Evolutionary conservation across 1,139 yeast species (phyloP), one percentile per base, ranked within the genome.

Genomic region (Candida neerlandica): DNA sequence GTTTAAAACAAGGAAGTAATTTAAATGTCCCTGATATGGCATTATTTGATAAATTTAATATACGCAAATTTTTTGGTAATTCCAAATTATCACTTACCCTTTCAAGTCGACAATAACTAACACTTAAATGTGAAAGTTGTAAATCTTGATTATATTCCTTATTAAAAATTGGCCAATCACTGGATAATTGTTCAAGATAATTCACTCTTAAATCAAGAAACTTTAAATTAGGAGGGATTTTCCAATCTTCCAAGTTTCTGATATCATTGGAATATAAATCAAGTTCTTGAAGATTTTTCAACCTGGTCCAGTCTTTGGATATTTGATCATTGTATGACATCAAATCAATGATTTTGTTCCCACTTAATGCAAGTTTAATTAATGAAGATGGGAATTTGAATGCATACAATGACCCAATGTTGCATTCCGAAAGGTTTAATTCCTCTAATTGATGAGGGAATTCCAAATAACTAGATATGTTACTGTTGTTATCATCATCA

Each of bases 381-480:
- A 71, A 53, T 1, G 62, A 58, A 1, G 26, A 32, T 1, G 76
- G 76, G 48, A 70, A 69, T 19, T 57, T 51, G 47, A 71, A 64
- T 26, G 50, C 55, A 7, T 50, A 40, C 12, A 71, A 55, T 7
- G 54, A 52, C 2, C 27, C 43, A 7, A 70, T 53, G 2, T 56
- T 51, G 49, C 75, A 68, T 32, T 62, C 67, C 6, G 67, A 59
- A 12, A 66, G 48, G 49, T 64, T 59, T 23, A 66, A 55, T 21
- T 58, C 53, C 32, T 54, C 51, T 43, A 69, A 55, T 23, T 52
- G 55, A 1, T 42, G 49, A 0, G 77, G 76, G 38, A 73, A 63
- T 21, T 50, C 49, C 10, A 61, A 46, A 18, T 41, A 41, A 14
- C 29, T 37, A 5, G 30, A 21, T 15, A 37, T 14, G 15, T n/a